These are phyloP conservation scores for Caryopteris hybrid DNA, from an alignment of 305 asterid genomes.

Conservation along the genomic window DNA sequence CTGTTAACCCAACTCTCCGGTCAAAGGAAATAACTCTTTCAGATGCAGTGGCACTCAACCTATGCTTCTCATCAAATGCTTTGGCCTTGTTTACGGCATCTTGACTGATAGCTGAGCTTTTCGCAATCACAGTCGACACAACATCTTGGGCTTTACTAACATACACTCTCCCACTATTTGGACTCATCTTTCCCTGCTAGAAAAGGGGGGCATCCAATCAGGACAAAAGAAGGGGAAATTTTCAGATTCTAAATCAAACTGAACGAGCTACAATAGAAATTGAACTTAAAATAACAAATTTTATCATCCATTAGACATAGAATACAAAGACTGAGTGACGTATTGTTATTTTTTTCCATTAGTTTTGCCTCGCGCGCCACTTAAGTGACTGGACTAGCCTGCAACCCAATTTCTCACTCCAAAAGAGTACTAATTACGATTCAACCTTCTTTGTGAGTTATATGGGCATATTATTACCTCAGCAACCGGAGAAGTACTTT, in stretches of 20 bases:
- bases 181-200: conserved; percentile 45
- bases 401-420: background rate
- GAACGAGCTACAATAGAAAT: background rate
- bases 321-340: background rate
- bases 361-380: background rate
- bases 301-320: background rate
- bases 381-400: background rate
- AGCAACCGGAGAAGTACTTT: conserved; percentile 30
- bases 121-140: conserved; percentile 80
- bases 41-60: conserved; percentile 87
- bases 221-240: conserved; percentile 1
- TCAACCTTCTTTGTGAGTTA: background rate
- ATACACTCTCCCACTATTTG: conserved; percentile 59
- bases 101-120: conserved; percentile 84
- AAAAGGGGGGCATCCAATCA: background rate
- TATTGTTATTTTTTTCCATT: background rate
- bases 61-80: conserved; percentile 94
- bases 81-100: conserved; percentile 94
- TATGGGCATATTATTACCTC: conserved; percentile 53
- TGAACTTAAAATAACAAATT: background rate
- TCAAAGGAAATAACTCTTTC: conserved; percentile 86
- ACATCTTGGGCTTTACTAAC: conserved; percentile 89
- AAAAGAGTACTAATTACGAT: background rate
- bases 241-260: conserved; percentile 13
- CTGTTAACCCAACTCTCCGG: conserved; percentile 76